These are phyloP conservation scores for Taxillus chinensis DNA, from an alignment of 164 flowering plant species.

Conservation along the genomic window DNA sequence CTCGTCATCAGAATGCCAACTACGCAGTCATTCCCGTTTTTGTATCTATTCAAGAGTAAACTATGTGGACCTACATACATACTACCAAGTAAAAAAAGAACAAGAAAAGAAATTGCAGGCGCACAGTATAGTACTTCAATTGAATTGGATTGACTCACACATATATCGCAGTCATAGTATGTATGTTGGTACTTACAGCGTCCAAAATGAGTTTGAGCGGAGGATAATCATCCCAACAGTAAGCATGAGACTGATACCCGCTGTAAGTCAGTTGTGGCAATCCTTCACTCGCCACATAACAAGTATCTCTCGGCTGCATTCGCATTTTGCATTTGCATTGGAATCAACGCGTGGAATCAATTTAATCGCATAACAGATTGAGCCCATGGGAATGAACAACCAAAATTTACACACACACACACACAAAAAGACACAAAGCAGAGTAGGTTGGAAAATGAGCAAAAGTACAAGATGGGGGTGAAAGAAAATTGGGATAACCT, in stretches of 20 bases:
- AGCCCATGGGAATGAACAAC: neutral
- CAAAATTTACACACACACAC: neutral
- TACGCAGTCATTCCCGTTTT: slow-evolving; percentile 78
- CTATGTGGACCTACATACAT: slow-evolving; percentile 59
- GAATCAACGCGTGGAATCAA: too few species aligned
- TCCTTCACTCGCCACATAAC: slow-evolving; percentile 70
- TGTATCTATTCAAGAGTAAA: slow-evolving; percentile 77
- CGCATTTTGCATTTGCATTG: too few species aligned
- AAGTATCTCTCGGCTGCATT: slow-evolving; percentile 81
- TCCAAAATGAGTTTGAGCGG: slow-evolving; percentile 55
- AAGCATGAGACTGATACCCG: slow-evolving; percentile 70
- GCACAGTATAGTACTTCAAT: too few species aligned
- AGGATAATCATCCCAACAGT: slow-evolving; percentile 83
- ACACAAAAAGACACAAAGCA: neutral
- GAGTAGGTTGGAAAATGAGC: too few species aligned
- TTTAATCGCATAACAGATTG: neutral
- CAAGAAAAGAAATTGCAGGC: neutral
- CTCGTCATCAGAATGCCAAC: slow-evolving; percentile 98
- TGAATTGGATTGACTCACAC: too few species aligned
- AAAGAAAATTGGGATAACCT: slow-evolving; percentile 28
- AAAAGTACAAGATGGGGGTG: neutral
- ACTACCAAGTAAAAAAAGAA: neutral
- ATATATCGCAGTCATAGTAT: neutral
- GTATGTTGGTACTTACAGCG: slow-evolving; percentile 28
- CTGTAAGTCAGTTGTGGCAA: slow-evolving; percentile 63